Percentiles rank a stretch among this genome's conserved stretches.
These are phyloP conservation scores for Venturia asperata DNA, from an alignment of 2,329 filamentous ascomycete genomes.

Conservation along the genomic window DNA sequence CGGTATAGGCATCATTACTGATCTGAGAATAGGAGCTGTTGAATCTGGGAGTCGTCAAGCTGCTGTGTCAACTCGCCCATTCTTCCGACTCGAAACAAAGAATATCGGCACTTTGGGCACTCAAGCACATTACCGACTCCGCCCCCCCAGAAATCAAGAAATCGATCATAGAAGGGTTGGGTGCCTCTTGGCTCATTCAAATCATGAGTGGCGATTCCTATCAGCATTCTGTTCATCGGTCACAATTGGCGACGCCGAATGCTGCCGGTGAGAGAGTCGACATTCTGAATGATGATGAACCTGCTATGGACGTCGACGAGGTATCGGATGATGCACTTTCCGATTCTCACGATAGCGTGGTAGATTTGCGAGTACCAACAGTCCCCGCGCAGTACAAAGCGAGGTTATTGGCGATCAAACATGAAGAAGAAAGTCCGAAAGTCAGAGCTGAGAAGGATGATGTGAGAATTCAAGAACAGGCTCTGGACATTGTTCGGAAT, in stretches of 20 bases:
- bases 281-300: conserved; percentile 43
- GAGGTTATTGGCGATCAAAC: conserved; percentile 43
- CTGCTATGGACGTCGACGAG: conserved; percentile 19
- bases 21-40: conserved; percentile 53
- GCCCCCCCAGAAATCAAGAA: conserved; percentile 67
- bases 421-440: conserved; percentile 60
- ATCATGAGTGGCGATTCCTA: conserved; percentile 58
- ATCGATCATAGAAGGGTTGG: conserved; percentile 68
- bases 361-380: conserved; percentile 22
- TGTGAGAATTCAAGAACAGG: conserved; percentile 82
- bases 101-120: conserved; percentile 81
- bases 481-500: conserved; percentile 82
- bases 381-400: conserved; percentile 31
- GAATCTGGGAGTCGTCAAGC: conserved; percentile 64
- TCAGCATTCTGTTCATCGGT: conserved; percentile 28
- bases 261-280: conserved; percentile 55
- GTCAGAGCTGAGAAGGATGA: conserved; percentile 69
- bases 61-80: conserved; percentile 77
- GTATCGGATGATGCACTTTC: conserved; percentile 14
- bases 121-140: conserved; percentile 80
- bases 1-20: not conserved
- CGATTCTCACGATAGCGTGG: conserved; percentile 12
- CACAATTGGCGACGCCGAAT: conserved; percentile 50
- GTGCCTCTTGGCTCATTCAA: conserved; percentile 71
- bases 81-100: conserved; percentile 72